Percentiles rank a stretch among this genome's conserved stretches.
phyloP scores from a whole-genome alignment of 2,329 filamentous ascomycete species.

The Trichoderma asperellum region DNA sequence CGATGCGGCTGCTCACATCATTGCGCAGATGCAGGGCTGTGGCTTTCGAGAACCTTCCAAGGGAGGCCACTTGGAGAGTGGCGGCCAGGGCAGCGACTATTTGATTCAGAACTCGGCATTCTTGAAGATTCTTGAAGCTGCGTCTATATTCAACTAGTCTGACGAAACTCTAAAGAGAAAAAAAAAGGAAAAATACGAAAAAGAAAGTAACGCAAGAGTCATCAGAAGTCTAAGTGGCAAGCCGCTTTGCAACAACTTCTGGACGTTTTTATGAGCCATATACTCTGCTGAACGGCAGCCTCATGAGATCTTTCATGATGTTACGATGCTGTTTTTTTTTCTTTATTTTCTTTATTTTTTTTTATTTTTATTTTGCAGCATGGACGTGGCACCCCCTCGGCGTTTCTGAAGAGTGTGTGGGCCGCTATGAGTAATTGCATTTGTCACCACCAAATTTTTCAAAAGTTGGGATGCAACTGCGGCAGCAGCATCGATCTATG shows the following conservation, averaged over 20 bases:
- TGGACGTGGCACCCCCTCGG: background rate
- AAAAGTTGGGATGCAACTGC: background rate
- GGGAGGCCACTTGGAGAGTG: constrained; percentile 39
- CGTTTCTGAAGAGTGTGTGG: background rate
- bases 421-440: background rate
- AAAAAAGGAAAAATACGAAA: background rate
- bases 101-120: constrained; percentile 43
- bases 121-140: constrained; percentile 41
- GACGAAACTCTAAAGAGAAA: background rate
- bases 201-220: background rate
- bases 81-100: constrained; percentile 35
- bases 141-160: constrained; percentile 28
- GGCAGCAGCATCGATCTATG: background rate
- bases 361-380: too few relatives aligned
- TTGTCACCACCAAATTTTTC: background rate
- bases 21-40: constrained; percentile 47
- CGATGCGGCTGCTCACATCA: constrained; percentile 43
- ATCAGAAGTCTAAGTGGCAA: background rate
- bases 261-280: background rate
- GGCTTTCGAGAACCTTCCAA: constrained; percentile 37
- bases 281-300: background rate
- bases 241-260: background rate
- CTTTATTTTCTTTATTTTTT: too few relatives aligned
- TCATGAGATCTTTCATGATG: background rate
- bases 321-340: constrained; percentile 1